Evolutionary conservation across 83 land plant genomes (phyloP), one percentile per base, ranked within the genome.

Genomic region (Picea engelmannii): DNA sequence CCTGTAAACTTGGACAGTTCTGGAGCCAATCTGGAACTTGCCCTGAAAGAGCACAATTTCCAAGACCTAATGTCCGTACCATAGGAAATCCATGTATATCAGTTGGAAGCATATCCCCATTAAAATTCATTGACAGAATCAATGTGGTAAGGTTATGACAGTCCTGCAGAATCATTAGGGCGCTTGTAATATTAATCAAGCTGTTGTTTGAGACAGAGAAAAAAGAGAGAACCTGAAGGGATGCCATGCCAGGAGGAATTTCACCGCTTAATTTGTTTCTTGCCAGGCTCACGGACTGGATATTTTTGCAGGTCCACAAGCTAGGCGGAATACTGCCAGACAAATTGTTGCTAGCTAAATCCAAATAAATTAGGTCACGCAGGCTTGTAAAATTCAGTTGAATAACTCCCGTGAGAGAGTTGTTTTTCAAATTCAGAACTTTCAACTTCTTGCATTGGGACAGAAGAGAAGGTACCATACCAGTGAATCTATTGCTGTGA

Each of bases 1-100:
- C n/a, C 62, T 87, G 81, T 78, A 91, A 42, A 8, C 82, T 81
- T 4, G 60, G 76, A 47, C 73, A 67, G 3, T 69, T 81, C 21
- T 21, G 69, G 79, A 91, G 62, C 93, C 93, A 91, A 17, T 23
- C 47, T 3, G 91, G 93, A 15, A 89, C 47, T 20, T 60, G 16
- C 24, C 93, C 93, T 0, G 58, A 15, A 15, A 91, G 86, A 23
- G 40, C 63, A 52, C 87, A 83, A 69, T 86, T 81, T 15, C 87
- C 91, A 23, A 91, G 20, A 11, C 79, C 81, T 16, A 91, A 67
- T 35, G 83, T 66, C 76, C 80, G 75, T 0, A 91, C 66, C 9
- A 76, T 87, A 38, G 27, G 6, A 42, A 89, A 87, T 6, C 87
- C 88, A 9, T 65, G 42, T 13, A 81, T 75, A 25, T 79, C 81